Conservation (phyloP, 179 eudicot species). For the Gypsophila paniculata region DNA sequence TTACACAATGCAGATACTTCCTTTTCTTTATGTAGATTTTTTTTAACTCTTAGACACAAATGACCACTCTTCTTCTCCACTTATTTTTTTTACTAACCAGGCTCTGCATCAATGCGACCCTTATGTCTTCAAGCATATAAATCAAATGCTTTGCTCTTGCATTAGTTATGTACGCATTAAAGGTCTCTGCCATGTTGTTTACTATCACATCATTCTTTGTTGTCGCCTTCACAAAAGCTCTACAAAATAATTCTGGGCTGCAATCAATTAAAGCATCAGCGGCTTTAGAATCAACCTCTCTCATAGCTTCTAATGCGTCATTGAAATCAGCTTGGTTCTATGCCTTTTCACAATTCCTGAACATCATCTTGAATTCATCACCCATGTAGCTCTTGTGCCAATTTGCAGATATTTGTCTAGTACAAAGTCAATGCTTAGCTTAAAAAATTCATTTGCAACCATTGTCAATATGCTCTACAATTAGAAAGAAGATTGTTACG, state of each 20-base stretch:
- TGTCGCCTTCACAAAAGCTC: neutral
- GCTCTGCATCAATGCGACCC: too few relatives aligned
- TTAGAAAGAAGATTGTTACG: neutral
- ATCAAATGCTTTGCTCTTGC: too few relatives aligned
- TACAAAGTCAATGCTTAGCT: neutral
- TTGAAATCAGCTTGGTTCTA: neutral
- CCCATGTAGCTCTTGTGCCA: neutral
- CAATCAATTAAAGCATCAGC: neutral
- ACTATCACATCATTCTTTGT: too few relatives aligned
- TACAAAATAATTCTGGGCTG: neutral
- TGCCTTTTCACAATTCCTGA: neutral
- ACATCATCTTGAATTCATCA: neutral
- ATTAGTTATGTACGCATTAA: too few relatives aligned
- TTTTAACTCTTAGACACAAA: too few relatives aligned
- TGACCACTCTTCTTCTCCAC: too few relatives aligned
- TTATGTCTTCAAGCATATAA: too few relatives aligned
- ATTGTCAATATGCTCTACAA: too few relatives aligned
- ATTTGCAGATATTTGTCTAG: neutral
- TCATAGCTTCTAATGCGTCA: too few relatives aligned
- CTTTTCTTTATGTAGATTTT: too few relatives aligned
- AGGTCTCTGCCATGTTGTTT: neutral
- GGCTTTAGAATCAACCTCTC: neutral
- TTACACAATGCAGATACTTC: too few relatives aligned
- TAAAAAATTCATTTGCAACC: neutral
- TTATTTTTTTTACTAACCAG: too few relatives aligned